Evolutionary conservation across 2,329 filamentous ascomycete species (phyloP), one percentile per base, ranked within the genome.

Genomic region (Aspergillus sp.): DNA sequence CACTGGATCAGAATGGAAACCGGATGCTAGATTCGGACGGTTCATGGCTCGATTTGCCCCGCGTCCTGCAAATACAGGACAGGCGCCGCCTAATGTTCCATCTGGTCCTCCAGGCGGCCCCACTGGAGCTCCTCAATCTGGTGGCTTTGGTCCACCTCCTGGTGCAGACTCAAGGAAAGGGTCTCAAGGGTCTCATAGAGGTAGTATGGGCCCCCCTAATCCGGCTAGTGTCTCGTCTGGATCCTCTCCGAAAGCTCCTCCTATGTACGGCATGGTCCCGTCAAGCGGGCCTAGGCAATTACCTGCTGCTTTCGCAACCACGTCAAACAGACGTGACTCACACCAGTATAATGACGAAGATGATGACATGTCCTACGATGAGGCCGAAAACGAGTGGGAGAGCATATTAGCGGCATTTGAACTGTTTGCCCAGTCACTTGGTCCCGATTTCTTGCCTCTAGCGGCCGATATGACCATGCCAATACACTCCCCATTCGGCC

Each of bases 341-440:
- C 44, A 57, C 14, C 57, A 67, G 17, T 71, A 71, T 27, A 81
- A 85, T 21, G 82, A 86, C 6, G 64, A 78, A 6, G 85, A 90
- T 62, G 79, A 91, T 1, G 84, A 88, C 50, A 75, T 79, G 3
- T 85, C 85, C 47, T 90, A 89, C 3, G 78, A 82, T n/a, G 80
- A 82, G n/a, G 92, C 92, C 3, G 75, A 90, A 53, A 76, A 78
- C 37, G 92, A 97, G 74, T 96, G 95, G 90, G 84, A 89, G 56
- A 65, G 71, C 39, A 78, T 81, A 31, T 57, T 70, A 9, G 67
- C 66, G 46, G 76, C 78, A 6, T 75, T 78, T 56, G 74, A 80
- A 23, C 55, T 67, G 19, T 78, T 77, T 56, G 80, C 83, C 43
- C 76, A 78, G 5, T 83, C 85, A 43, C 84, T 96, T 8, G 90